Conservation (phyloP, 2,329 filamentous ascomycete species). For the Parafenestella ontariensis region DNA sequence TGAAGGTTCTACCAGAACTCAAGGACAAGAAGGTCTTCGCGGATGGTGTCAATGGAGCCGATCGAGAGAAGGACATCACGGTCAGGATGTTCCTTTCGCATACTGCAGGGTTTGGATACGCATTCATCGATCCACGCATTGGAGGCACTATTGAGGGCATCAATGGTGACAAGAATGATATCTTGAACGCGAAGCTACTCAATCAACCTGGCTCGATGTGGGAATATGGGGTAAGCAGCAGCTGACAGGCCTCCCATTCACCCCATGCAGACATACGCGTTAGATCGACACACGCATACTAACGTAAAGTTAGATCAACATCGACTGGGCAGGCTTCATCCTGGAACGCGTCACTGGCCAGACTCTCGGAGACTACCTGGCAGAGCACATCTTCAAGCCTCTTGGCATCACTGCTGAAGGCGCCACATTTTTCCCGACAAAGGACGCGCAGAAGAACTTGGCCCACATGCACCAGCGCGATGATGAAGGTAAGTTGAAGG, state of each 20-base stretch:
- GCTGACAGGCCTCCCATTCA: conserved; percentile 1
- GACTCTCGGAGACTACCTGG: conserved; percentile 55
- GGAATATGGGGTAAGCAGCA: conserved; percentile 58
- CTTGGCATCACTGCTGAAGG: conserved; percentile 52
- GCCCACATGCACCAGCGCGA: conserved; percentile 64
- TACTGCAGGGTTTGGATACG: conserved; percentile 59
- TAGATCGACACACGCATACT: not conserved
- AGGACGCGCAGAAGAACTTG: conserved; percentile 61
- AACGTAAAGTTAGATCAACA: conserved; percentile 50
- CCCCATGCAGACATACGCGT: too few species aligned
- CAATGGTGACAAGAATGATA: conserved; percentile 59
- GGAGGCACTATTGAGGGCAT: conserved; percentile 63
- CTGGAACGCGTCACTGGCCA: conserved; percentile 55
- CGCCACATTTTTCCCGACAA: conserved; percentile 64
- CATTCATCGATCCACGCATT: conserved; percentile 56
- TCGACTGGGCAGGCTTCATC: conserved; percentile 59
- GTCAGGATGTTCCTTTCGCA: conserved; percentile 60
- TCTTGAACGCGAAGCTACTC: conserved; percentile 61
- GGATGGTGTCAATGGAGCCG: conserved; percentile 42
- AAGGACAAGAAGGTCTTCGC: conserved; percentile 51
- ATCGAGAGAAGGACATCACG: conserved; percentile 56
- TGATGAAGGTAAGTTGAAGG: conserved; percentile 47
- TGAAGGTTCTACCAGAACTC: conserved; percentile 46
- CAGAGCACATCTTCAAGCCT: conserved; percentile 55
- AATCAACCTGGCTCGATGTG: conserved; percentile 69